Base-by-base conservation (phyloP, 768 basidiomycete species). In the Amanita polypyramis region DNA sequence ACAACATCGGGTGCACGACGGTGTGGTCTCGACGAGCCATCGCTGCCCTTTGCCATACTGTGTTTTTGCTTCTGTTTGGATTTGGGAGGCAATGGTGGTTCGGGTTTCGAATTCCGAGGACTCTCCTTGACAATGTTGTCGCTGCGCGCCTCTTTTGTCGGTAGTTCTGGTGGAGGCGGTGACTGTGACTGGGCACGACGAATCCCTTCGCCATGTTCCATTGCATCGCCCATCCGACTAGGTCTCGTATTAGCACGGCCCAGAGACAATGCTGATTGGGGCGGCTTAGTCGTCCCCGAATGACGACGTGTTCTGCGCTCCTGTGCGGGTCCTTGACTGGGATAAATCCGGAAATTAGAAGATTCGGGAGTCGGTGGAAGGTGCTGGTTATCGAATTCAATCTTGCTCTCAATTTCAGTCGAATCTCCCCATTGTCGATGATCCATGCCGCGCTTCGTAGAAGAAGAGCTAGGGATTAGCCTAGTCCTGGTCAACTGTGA, bases 261-360 rank as follows among this genome's bases (percentile, higher is more conserved):
- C 17, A 44, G 5, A 11, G 43, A 30, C 32, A 34, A 34, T 12
- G 43, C 43, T 17, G 33, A 17, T 21, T 44, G 43, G 5, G 43
- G 43, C 4, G 30, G 14, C 14, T 44, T 44, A 9, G 30, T 34
- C 5, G 43, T 44, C 2, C 33, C 43, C 15, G 43, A 34, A 12
- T 44, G 43, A 44, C 25, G 40, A 25, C 30, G 43, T 33, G 43
- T 33, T 33, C 33, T 32, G 30, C n/a, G 43, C 11, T 33, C 43
- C 15, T 14, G 19, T n/a, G 17, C 19, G 1, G 21, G 15, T 30
- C 32, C 39, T 19, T 40, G 39, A n/a, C 6, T 40, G 8, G 34
- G 34, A 11, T 21, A 14, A 10, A 27, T 21, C 7, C 30, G 43
- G 9, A 17, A 20, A 44, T 21, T 20, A 10, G 14, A 34, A n/a